Conservation (phyloP, 345 rosid species). For the Aurinia saxatilis region DNA sequence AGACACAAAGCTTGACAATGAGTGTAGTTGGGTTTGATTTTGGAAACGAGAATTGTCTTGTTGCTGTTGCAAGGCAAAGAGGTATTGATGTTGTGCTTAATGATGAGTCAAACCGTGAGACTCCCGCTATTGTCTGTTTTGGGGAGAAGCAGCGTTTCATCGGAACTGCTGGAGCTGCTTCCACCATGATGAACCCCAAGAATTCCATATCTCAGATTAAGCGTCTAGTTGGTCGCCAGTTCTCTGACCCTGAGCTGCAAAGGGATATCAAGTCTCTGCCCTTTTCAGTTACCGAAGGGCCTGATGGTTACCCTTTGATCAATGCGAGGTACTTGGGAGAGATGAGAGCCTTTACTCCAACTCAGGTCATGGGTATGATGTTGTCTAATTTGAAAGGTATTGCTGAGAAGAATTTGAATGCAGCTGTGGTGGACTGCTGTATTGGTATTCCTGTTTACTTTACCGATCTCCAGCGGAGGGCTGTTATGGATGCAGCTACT, state of each 20-base stretch:
- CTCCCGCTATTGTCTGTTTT: conserved; percentile 89
- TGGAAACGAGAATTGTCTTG: conserved; percentile 92
- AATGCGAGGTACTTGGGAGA: conserved; percentile 84
- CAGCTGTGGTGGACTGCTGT: conserved; percentile 92
- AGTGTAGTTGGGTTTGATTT: conserved; percentile 98
- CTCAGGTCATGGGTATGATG: conserved; percentile 89
- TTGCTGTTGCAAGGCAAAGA: conserved; percentile 97
- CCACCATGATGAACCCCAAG: conserved; percentile 90
- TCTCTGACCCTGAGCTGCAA: conserved; percentile 88
- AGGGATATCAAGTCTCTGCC: conserved; percentile 75
- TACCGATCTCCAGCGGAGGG: conserved; percentile 89
- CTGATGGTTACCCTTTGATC: conserved; percentile 86
- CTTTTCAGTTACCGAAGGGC: conserved; percentile 64
- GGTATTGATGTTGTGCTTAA: conserved; percentile 98
- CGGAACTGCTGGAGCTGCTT: conserved; percentile 98
- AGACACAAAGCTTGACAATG: conserved; percentile 38
- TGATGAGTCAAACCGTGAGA: conserved; percentile 97
- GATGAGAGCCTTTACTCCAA: conserved; percentile 68
- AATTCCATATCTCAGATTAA: conserved; percentile 87
- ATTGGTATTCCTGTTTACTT: conserved; percentile 92
- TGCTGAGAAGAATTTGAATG: conserved; percentile 76
- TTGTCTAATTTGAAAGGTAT: conserved; percentile 71
- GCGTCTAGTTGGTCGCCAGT: conserved; percentile 70
- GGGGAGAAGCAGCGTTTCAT: conserved; percentile 96
- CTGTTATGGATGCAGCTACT: conserved; percentile 86